Base-by-base conservation (phyloP, 305 asterid species). In the Rubia tinctorum region DNA sequence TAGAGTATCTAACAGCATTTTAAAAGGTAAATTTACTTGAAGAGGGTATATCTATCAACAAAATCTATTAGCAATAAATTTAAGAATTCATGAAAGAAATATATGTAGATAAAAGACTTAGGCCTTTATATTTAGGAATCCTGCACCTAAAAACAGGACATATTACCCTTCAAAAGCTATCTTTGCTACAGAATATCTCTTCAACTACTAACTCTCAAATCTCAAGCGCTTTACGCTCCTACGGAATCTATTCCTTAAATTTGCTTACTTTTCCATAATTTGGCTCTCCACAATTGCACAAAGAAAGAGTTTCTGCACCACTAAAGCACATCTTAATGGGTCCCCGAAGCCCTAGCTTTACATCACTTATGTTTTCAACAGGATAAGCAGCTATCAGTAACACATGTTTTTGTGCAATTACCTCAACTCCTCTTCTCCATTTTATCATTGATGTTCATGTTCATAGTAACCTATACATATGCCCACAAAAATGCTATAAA, bases 241-340 rank as follows among this genome's bases (percentile, higher is more conserved):
- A 76, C 40, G 45, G 68, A 71, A 83, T 81, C 81, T 81, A 71
- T 82, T 74, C 81, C 83, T 84, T 80, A 71, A 68, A 79, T 82
- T 73, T 68, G 58, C 80, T 56, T 40, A 65, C 80, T 84, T 71
- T 80, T 73, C 65, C 73, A 81, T 80, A 71, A 83, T 83, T 71
- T 71, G 80, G 80, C 75, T 85, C 74, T 71, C 79, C 83, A 82
- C 78, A 68, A 76, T 83, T 62, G 80, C 72, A 61, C 78, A 80
- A 75, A 75, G 75, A 81, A 73, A 80, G 75, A 75, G 75, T 71
- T 76, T 73, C 71, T 58, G 75, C 68, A 75, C 83, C 71, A 64
- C 43, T 75, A 81, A 75, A 82, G 76, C 80, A 79, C 80, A 76
- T 55, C 66, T 58, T 27, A 71, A 66, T 51, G 83, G 79, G 40